Evolutionary conservation across 2,329 filamentous ascomycete species (phyloP).

Genomic region (Penicillium sp.): DNA sequence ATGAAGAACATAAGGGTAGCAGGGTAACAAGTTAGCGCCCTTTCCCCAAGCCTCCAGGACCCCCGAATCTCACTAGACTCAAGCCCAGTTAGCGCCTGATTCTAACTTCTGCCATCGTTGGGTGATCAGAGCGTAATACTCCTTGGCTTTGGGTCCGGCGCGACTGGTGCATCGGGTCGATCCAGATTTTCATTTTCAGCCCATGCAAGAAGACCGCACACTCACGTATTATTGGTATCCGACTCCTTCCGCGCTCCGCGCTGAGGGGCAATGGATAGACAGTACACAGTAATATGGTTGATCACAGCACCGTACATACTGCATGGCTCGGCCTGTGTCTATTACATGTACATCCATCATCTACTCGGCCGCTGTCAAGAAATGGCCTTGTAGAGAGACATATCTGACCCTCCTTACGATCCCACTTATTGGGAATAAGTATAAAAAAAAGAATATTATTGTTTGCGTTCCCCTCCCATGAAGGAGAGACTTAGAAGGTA

Average conservation of each 20-base stretch:
- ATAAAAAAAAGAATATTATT: too few species aligned
- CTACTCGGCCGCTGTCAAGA: conserved; percentile 28
- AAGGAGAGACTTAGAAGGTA: background rate
- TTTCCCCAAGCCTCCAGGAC: background rate
- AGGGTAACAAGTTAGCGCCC: background rate
- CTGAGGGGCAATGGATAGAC: background rate
- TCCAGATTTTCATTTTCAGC: conserved; percentile 13
- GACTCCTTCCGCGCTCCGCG: conserved; percentile 27
- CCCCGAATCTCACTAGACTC: background rate
- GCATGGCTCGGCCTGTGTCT: background rate
- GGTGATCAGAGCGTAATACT: conserved; percentile 6
- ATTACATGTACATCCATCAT: conserved; percentile 8
- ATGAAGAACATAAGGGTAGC: too few species aligned
- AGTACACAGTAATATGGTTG: background rate
- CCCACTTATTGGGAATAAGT: conserved; percentile 11
- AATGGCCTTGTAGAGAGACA: conserved; percentile 20
- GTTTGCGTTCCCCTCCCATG: background rate
- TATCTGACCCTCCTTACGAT: conserved; percentile 18
- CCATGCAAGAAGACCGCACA: conserved; percentile 8
- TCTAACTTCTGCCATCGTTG: conserved; percentile 1
- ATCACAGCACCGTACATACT: conserved; percentile 8
- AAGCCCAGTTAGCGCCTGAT: background rate
- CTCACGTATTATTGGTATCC: conserved; percentile 17
- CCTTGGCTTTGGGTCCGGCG: conserved; percentile 13
- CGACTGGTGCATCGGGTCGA: conserved; percentile 3